phyloP scores from a whole-genome alignment of 2,329 filamentous ascomycete genomes.

The Microcyclospora tardicrescens region DNA sequence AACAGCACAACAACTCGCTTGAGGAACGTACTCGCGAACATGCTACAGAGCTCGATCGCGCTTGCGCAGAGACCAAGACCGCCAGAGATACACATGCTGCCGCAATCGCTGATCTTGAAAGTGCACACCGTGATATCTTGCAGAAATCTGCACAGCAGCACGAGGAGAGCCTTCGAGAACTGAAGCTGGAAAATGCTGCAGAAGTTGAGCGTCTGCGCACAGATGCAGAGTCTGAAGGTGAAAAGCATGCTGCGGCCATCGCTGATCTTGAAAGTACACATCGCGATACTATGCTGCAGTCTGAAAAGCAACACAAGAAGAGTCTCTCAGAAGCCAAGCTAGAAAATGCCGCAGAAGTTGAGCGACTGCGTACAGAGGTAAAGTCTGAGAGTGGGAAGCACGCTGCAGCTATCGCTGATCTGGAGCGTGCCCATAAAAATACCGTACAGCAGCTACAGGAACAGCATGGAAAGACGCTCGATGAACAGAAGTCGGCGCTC shows the following conservation, averaged over 20 bases:
- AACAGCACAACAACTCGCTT: neutral
- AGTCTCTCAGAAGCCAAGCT: neutral
- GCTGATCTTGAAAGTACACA: neutral
- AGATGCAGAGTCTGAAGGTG: conserved; percentile 1
- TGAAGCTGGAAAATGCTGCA: neutral
- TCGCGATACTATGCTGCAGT: no score
- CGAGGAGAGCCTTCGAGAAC: neutral
- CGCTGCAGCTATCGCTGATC: no score
- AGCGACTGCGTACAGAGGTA: no score
- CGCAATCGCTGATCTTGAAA: no score
- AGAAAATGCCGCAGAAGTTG: neutral
- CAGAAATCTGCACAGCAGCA: neutral
- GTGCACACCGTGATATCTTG: no score
- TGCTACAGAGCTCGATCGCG: conserved; percentile 3
- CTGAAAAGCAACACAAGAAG: neutral
- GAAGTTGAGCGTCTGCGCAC: conserved; percentile 5
- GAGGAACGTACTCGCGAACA: conserved; percentile 1
- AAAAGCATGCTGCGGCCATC: neutral
- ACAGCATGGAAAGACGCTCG: conserved; percentile 5
- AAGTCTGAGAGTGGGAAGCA: no score
- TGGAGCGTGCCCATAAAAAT: neutral
- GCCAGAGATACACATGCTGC: no score
- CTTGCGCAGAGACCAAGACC: no score
- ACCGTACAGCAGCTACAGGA: neutral
- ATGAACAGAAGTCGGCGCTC: conserved; percentile 8